phyloP scores from a whole-genome alignment of 169 alveolate genomes.

The Plasmodium vivax region DNA sequence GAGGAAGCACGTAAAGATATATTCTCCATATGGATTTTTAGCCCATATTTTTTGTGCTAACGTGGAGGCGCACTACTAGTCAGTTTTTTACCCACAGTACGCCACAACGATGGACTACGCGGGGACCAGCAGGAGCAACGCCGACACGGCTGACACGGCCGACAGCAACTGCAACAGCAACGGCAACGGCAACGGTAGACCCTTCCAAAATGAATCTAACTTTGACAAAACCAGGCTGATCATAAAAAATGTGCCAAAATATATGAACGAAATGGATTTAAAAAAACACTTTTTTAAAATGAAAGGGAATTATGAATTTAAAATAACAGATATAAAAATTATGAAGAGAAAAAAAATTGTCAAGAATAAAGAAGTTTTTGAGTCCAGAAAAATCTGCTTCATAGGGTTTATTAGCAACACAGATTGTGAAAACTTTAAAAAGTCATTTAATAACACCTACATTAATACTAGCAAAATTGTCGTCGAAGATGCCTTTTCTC shows the following conservation, averaged over 20 bases:
- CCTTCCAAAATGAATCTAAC: slow-evolving; percentile 15
- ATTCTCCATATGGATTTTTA: background rate
- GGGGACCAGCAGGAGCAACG: background rate
- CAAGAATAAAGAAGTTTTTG: slow-evolving; percentile 60
- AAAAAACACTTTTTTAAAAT: slow-evolving; percentile 81
- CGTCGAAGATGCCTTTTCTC: slow-evolving; percentile 90
- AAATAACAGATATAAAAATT: slow-evolving; percentile 87
- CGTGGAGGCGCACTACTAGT: background rate
- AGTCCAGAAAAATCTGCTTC: slow-evolving; percentile 89
- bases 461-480: slow-evolving; percentile 88
- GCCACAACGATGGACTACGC: background rate
- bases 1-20: background rate
- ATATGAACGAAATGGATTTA: slow-evolving; percentile 81
- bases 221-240: slow-evolving; percentile 79
- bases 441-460: slow-evolving; percentile 89
- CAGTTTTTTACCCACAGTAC: background rate
- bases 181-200: background rate
- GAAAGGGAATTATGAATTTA: slow-evolving; percentile 75
- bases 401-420: slow-evolving; percentile 88
- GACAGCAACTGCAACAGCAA: background rate
- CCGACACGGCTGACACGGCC: background rate
- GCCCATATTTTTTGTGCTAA: background rate
- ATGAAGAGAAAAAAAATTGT: slow-evolving; percentile 76
- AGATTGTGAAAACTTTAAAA: slow-evolving; percentile 87
- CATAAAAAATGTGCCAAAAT: slow-evolving; percentile 86